Evolutionary conservation across 306 rosid species (phyloP).

Genomic region (Abrus pulchellus): DNA sequence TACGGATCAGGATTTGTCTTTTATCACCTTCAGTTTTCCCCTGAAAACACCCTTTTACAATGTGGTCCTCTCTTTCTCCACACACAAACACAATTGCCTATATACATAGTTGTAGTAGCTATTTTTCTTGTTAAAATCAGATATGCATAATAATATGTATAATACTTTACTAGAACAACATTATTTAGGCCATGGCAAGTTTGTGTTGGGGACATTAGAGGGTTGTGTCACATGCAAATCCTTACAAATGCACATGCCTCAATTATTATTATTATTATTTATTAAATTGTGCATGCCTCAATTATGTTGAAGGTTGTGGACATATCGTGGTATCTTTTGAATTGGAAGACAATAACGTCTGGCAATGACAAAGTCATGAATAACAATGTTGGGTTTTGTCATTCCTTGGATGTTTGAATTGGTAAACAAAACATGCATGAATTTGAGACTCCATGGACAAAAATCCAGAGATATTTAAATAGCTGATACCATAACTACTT

Average conservation of each 20-base stretch:
- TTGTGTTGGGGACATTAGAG: slow-evolving; percentile 3
- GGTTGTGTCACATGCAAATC: slow-evolving; percentile 21
- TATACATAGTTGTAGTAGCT: not conserved
- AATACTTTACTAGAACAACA: slow-evolving; percentile 1
- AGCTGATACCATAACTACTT: not conserved
- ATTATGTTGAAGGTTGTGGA: slow-evolving; percentile 25
- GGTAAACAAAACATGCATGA: not conserved
- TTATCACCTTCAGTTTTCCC: slow-evolving; percentile 39
- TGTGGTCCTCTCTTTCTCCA: slow-evolving; percentile 32
- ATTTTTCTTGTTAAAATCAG: not conserved
- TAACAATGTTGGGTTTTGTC: not conserved
- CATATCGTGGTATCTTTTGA: slow-evolving; percentile 4
- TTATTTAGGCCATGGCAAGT: not conserved
- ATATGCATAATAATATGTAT: not conserved
- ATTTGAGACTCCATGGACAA: not conserved
- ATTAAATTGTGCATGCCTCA: not conserved
- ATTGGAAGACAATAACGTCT: slow-evolving; percentile 1
- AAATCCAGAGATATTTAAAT: not conserved
- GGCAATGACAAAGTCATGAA: not conserved
- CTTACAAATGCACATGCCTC: slow-evolving; percentile 5
- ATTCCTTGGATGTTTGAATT: not conserved
- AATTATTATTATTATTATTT: no score
- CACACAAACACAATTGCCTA: not conserved
- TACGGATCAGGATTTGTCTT: slow-evolving; percentile 43
- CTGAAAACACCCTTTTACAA: not conserved